phyloP scores from a whole-genome alignment of 2,329 filamentous ascomycete species.

The Cylindrodendrum hubeiense region DNA sequence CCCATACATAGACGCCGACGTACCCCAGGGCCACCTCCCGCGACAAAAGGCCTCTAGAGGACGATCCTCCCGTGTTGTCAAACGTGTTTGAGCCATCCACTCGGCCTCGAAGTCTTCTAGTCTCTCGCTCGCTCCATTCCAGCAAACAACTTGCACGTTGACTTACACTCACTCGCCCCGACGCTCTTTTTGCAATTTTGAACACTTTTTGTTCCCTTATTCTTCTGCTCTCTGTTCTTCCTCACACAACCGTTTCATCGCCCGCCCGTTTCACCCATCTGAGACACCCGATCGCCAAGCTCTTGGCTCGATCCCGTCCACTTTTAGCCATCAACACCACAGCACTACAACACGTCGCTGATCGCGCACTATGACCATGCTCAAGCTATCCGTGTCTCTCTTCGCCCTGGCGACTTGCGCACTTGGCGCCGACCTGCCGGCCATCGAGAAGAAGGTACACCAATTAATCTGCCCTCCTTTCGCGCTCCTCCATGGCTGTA shows the following conservation, averaged over 20 bases:
- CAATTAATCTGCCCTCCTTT: neutral
- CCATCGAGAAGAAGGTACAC: constrained; percentile 13
- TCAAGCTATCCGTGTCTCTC: constrained; percentile 8
- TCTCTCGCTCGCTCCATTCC: constrained; percentile 9
- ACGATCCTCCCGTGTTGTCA: neutral
- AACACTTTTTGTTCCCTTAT: neutral
- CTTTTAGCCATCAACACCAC: neutral
- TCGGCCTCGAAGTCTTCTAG: neutral
- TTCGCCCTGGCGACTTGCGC: constrained; percentile 2
- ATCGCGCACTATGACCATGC: neutral
- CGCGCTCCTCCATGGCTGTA: neutral
- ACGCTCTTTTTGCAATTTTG: neutral
- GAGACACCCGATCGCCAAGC: neutral
- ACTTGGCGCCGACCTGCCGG: constrained; percentile 5
- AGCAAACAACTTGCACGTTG: neutral
- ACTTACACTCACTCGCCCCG: neutral
- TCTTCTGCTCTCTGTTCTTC: neutral
- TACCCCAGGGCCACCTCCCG: neutral
- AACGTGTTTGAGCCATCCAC: neutral
- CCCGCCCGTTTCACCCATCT: neutral
- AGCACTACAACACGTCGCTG: neutral
- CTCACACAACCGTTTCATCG: neutral
- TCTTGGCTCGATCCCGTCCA: neutral
- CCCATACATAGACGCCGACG: no score
- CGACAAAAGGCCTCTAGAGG: neutral